These are phyloP conservation scores for Plasmodium vivax DNA, from an alignment of 169 alveolate genomes.

Conservation along the genomic window DNA sequence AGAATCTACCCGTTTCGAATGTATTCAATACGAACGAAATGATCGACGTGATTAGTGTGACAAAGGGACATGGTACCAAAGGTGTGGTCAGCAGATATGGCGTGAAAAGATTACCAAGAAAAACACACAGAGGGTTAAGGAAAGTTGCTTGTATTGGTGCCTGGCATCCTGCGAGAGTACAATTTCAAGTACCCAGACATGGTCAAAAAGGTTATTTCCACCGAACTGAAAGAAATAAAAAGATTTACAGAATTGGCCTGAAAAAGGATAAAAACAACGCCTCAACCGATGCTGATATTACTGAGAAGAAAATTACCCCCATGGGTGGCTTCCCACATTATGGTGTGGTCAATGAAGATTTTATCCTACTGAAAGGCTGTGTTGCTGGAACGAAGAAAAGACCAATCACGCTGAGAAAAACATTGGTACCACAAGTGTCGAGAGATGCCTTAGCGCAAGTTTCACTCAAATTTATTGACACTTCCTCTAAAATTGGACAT, in stretches of 20 bases:
- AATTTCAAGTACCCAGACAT: slow-evolving; percentile 99
- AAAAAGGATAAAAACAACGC: slow-evolving; percentile 96
- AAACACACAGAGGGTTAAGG: slow-evolving; percentile 99
- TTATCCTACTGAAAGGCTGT: slow-evolving; percentile 98
- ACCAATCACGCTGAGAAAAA: slow-evolving; percentile 96
- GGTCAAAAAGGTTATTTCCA: slow-evolving; percentile 99
- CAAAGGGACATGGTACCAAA: slow-evolving; percentile 99
- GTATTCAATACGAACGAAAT: slow-evolving; percentile 97
- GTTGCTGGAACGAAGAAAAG: slow-evolving; percentile 99
- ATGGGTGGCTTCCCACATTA: slow-evolving; percentile 99
- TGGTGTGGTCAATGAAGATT: slow-evolving; percentile 99
- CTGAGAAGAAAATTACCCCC: slow-evolving; percentile 99
- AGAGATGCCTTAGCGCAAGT: slow-evolving; percentile 96
- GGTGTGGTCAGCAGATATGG: slow-evolving; percentile 99
- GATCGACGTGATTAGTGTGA: slow-evolving; percentile 98
- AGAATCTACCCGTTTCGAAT: slow-evolving; percentile 95
- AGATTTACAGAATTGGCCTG: slow-evolving; percentile 98
- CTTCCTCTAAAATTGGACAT: slow-evolving; percentile 99
- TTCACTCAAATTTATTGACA: slow-evolving; percentile 99
- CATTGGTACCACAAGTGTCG: slow-evolving; percentile 94
- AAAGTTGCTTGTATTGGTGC: slow-evolving; percentile 99
- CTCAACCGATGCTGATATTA: slow-evolving; percentile 97
- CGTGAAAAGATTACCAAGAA: slow-evolving; percentile 98
- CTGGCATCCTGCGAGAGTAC: slow-evolving; percentile 99
- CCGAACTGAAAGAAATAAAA: slow-evolving; percentile 99